Conservation (phyloP, 1,139 yeast genomes). For the Pichia sp. region DNA sequence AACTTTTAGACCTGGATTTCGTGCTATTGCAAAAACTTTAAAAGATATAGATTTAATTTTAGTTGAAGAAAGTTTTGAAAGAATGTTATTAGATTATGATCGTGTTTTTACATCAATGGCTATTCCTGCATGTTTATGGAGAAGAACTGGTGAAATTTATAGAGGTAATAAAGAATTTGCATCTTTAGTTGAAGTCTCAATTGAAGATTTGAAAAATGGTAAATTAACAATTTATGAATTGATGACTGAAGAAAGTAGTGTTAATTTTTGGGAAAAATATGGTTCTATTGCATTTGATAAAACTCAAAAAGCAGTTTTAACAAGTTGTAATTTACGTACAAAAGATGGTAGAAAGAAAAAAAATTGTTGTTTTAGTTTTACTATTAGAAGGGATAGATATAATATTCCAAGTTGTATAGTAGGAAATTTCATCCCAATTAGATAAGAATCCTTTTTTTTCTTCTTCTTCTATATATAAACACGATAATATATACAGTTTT, state of each 20-base stretch:
- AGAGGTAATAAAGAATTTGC: constrained; percentile 97
- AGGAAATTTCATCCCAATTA: constrained; percentile 88
- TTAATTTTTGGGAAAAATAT: constrained; percentile 97
- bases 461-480: too few species aligned
- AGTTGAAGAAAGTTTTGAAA: constrained; percentile 91
- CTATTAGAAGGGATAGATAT: constrained; percentile 86
- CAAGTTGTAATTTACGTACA: constrained; percentile 83
- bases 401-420: constrained; percentile 95
- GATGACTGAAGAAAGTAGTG: constrained; percentile 96
- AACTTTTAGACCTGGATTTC: constrained; percentile 85
- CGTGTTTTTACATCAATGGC: constrained; percentile 97
- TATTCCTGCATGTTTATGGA: constrained; percentile 95
- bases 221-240: constrained; percentile 87
- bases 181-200: constrained; percentile 83
- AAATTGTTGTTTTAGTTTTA: constrained; percentile 90
- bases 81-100: constrained; percentile 90
- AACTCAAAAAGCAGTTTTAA: constrained; percentile 90
- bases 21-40: constrained; percentile 86
- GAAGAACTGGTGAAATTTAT: constrained; percentile 94
- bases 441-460: too few species aligned
- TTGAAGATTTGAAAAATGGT: constrained; percentile 90
- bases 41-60: constrained; percentile 88
- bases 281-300: constrained; percentile 96
- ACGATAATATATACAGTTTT: too few species aligned
- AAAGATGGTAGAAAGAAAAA: constrained; percentile 76